Evolutionary conservation across 176 grass and related monocot species (phyloP).

Genomic region (Carex kokanica): DNA sequence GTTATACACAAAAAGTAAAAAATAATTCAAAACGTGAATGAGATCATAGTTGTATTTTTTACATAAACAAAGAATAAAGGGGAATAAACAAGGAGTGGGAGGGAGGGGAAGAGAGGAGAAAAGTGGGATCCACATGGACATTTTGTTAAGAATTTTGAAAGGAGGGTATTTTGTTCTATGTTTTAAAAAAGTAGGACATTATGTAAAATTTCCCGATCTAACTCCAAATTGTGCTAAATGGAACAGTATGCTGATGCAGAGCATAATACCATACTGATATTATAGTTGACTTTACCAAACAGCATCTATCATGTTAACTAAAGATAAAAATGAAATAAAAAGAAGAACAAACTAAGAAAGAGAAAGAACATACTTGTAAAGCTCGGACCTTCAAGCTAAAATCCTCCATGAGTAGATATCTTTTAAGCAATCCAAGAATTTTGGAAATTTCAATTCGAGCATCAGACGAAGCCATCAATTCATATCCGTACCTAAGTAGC

Average conservation of each 20-base stretch:
- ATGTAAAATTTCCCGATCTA: too few species aligned
- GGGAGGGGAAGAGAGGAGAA: too few species aligned
- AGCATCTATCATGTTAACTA: background rate
- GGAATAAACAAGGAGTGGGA: too few species aligned
- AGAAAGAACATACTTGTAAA: slow-evolving; percentile 61
- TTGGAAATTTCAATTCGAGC: slow-evolving; percentile 68
- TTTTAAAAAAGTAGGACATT: too few species aligned
- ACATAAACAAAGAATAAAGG: too few species aligned
- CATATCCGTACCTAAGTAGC: slow-evolving; percentile 86
- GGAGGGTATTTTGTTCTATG: too few species aligned
- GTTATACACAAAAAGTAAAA: too few species aligned
- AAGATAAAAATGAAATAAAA: slow-evolving; percentile 2
- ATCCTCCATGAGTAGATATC: slow-evolving; percentile 68
- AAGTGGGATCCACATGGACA: too few species aligned
- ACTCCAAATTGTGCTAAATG: background rate
- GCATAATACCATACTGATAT: background rate
- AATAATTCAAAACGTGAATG: too few species aligned
- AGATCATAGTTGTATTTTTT: too few species aligned
- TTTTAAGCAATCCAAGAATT: slow-evolving; percentile 70
- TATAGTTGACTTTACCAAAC: background rate
- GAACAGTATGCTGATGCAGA: background rate
- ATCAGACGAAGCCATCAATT: slow-evolving; percentile 63
- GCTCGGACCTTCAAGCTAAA: slow-evolving; percentile 91
- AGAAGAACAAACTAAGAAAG: slow-evolving; percentile 15
- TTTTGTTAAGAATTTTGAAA: too few species aligned